Conservation (phyloP, 306 rosid genomes). For the Cucurbita pepo region DNA sequence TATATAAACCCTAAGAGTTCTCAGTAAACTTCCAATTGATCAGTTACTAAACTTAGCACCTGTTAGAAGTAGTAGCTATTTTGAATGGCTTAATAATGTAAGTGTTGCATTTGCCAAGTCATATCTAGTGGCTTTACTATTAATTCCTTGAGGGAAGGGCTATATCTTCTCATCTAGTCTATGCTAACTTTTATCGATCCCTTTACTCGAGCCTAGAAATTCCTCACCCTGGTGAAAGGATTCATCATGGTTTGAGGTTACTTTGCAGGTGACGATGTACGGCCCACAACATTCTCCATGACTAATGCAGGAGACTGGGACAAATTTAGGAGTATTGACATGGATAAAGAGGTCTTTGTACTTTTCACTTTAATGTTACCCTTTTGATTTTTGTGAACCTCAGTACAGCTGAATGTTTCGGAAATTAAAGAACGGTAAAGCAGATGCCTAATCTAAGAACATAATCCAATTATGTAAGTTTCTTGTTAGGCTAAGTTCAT, state of each 20-base stretch:
- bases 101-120: neutral
- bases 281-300: conserved; percentile 67
- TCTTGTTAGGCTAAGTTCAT: conserved; percentile 53
- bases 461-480: neutral
- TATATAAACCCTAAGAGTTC: neutral
- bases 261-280: conserved; percentile 69
- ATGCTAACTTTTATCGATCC: neutral
- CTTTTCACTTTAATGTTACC: conserved; percentile 1
- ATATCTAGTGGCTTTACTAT: neutral
- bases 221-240: conserved; percentile 2
- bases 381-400: neutral
- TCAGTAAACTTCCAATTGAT: too few species aligned
- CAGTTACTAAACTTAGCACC: neutral
- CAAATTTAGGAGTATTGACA: conserved; percentile 85
- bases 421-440: neutral
- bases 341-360: conserved; percentile 74
- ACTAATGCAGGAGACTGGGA: conserved; percentile 77
- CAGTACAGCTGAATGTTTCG: neutral
- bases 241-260: conserved; percentile 7
- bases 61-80: neutral
- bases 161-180: neutral
- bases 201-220: neutral
- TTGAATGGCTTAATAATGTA: neutral
- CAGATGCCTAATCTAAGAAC: neutral
- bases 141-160: neutral